These are phyloP conservation scores for Pseudodiploospora longispora DNA, from an alignment of 2,329 filamentous ascomycete genomes.

Conservation along the genomic window DNA sequence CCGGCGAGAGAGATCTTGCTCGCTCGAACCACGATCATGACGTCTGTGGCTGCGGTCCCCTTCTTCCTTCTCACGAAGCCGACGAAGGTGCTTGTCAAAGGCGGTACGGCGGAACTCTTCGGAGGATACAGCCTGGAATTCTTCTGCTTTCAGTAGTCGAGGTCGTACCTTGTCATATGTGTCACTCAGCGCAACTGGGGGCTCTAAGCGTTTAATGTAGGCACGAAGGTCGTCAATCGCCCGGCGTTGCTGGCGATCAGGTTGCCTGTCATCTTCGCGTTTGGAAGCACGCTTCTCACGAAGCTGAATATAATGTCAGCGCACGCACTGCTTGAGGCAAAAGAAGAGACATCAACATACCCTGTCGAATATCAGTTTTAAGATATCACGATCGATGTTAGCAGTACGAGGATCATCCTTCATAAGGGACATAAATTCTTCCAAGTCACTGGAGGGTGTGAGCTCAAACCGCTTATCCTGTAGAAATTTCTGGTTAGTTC, in stretches of 20 bases:
- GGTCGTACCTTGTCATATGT: constrained; percentile 82
- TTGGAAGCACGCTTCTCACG: constrained; percentile 79
- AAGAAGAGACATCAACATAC: constrained; percentile 31
- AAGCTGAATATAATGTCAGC: constrained; percentile 39
- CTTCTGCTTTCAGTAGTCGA: constrained; percentile 70
- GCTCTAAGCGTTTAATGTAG: constrained; percentile 82
- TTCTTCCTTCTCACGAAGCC: constrained; percentile 85
- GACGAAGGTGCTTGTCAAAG: constrained; percentile 86
- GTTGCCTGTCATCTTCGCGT: constrained; percentile 74
- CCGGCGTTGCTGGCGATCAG: constrained; percentile 78
- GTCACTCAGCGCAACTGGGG: constrained; percentile 67
- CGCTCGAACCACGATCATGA: constrained; percentile 46
- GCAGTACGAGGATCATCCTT: constrained; percentile 80
- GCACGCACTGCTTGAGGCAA: background rate
- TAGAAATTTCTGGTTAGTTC: constrained; percentile 7
- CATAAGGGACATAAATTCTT: constrained; percentile 79
- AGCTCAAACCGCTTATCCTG: constrained; percentile 91
- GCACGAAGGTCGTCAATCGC: constrained; percentile 78
- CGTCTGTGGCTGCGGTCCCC: constrained; percentile 56
- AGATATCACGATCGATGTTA: constrained; percentile 72
- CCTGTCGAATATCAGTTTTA: constrained; percentile 77
- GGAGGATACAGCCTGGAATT: constrained; percentile 73
- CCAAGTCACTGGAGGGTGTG: constrained; percentile 74
- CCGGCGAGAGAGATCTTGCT: constrained; percentile 50
- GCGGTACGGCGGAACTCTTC: constrained; percentile 77